Evolutionary conservation across 352 stramenopile genomes (phyloP), one percentile per base, ranked within the genome.

Genomic region (Pythium chondricola): DNA sequence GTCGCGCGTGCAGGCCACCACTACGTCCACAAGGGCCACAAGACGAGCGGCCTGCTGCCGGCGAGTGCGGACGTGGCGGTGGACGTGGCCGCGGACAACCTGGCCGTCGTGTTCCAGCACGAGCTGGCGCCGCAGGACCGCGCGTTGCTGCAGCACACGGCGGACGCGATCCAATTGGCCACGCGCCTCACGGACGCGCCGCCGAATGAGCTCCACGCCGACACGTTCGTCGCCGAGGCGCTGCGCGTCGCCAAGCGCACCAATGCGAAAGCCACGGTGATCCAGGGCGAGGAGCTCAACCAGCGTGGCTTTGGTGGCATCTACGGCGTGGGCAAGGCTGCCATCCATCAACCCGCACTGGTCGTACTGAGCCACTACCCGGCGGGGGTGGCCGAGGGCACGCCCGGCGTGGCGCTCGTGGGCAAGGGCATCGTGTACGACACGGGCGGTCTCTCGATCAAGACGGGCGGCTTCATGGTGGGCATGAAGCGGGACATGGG

Each of bases 371-470:
- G 79, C 35, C 80, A 97, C 56, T 70, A 83, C 60, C 83, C 80
- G 0, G 45, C 52, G 5, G 63, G 61, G 13, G 45, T 39, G 2
- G 43, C 55, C 10, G 52, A 56, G 13, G 51, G 59, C n/a, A 59
- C 56, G 25, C 70, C 78, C 55, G 68, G 88, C 42, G 63, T 90
- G 2, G 78, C 71, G 9, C 67, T 98, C 38, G 90, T 98, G 17
- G 93, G 93, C 48, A 98, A 98, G 65, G 93, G 93, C 26, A 98
- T 98, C 65, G 79, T 98, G 11, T 98, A 98, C 64, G 95, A 98
- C 73, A 98, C 95, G 21, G 95, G 93, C 41, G 95, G 95, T 45
- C 71, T 98, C 5, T 93, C 77, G 32, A 85, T 98, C 65, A 98
- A 98, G 76, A 89, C 71, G 20, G 68, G 71, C 20, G 73, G 71